Percentiles rank a stretch among this genome's conserved stretches.
phyloP scores from a whole-genome alignment of 139 green algal species.

The Nannochloris sp. region DNA sequence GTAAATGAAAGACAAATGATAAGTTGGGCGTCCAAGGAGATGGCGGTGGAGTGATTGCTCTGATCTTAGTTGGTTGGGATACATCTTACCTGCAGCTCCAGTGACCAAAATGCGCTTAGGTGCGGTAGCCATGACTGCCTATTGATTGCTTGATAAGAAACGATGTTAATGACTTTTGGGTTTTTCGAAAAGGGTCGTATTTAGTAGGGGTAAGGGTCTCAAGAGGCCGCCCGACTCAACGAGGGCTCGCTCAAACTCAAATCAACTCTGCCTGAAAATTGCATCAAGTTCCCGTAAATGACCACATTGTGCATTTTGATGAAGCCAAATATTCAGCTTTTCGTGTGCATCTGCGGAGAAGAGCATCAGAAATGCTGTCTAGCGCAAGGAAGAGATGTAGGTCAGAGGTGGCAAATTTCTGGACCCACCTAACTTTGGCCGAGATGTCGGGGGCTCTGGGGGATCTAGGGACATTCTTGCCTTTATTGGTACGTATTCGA shows the following conservation, averaged over 20 bases:
- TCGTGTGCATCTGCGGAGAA: too few relatives aligned
- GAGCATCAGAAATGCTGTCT: too few relatives aligned
- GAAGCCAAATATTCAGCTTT: too few relatives aligned
- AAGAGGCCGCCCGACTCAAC: too few relatives aligned
- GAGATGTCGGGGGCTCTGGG: conserved; percentile 46
- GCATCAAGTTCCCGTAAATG: too few relatives aligned
- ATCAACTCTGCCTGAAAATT: too few relatives aligned
- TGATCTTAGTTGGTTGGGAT: background rate
- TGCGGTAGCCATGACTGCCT: conserved; percentile 2
- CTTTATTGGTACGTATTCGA: conserved; percentile 35
- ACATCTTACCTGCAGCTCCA: conserved; percentile 45
- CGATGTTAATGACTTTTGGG: background rate
- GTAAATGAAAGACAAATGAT: background rate
- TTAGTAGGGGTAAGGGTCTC: too few relatives aligned
- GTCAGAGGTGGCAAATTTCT: background rate
- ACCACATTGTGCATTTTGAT: too few relatives aligned
- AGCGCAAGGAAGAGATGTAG: too few relatives aligned
- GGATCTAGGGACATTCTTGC: conserved; percentile 76
- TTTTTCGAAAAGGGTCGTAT: conserved; percentile 3
- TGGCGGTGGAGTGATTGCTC: background rate
- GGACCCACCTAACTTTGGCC: background rate
- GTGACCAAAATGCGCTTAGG: conserved; percentile 51
- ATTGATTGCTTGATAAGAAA: conserved; percentile 1
- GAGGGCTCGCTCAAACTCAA: too few relatives aligned
- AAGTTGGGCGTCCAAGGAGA: background rate